Percentiles rank a stretch among this genome's conserved stretches.
These are phyloP conservation scores for Turritis glabra DNA, from an alignment of 345 rosid genomes.

Conservation along the genomic window DNA sequence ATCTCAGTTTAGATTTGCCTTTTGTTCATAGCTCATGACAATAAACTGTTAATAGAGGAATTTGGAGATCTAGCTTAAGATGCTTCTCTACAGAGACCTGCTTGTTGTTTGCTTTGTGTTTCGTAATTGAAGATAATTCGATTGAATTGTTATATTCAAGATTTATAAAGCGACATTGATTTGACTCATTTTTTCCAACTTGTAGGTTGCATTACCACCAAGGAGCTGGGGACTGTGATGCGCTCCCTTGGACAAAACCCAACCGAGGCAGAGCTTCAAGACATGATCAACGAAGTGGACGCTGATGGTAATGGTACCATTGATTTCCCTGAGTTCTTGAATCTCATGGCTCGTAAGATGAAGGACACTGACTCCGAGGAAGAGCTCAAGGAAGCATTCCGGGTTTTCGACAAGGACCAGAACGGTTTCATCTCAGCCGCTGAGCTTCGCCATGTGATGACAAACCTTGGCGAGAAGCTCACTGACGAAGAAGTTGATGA, in stretches of 20 bases:
- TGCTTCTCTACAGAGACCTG: neutral
- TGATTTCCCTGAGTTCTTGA: constrained; percentile 82
- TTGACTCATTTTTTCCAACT: no score
- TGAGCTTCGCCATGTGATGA: constrained; percentile 89
- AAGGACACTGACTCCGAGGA: constrained; percentile 88
- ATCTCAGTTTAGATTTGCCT: neutral
- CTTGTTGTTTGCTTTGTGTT: neutral
- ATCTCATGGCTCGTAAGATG: constrained; percentile 89
- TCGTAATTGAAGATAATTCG: neutral
- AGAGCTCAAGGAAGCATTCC: constrained; percentile 86
- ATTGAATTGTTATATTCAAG: no score
- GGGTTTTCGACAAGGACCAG: constrained; percentile 88
- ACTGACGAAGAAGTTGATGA: constrained; percentile 86
- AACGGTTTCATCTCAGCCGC: constrained; percentile 87
- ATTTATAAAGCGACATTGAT: no score
- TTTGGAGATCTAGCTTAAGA: neutral
- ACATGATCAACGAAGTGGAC: constrained; percentile 84
- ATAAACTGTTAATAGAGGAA: neutral
- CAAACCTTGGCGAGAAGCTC: constrained; percentile 83
- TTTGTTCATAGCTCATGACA: neutral
- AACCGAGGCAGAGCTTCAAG: constrained; percentile 85
- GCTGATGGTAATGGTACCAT: constrained; percentile 86
- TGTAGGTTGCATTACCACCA: constrained; percentile 82
- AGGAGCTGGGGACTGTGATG: constrained; percentile 90
- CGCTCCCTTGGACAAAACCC: constrained; percentile 85